Evolutionary conservation across 2,329 filamentous ascomycete species (phyloP), one percentile per base, ranked within the genome.

Genomic region (Apiospora arundinis): DNA sequence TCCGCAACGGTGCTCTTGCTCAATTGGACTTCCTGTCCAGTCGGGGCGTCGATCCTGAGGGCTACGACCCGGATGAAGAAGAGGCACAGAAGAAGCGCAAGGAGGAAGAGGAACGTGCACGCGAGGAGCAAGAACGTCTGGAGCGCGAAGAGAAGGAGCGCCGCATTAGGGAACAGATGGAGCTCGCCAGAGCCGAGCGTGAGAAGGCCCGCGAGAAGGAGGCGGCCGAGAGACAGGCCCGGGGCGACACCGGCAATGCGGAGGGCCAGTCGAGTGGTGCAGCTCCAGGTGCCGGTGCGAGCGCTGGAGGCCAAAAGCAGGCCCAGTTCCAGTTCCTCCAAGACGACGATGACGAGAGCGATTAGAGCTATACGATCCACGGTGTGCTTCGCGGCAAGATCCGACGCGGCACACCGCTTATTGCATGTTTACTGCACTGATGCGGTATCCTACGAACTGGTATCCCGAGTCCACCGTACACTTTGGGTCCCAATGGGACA

Each of bases 1-100:
- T 96, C 73, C 88, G 90, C 44, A 83, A 84, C 21, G 93, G 94
- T 46, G 90, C 91, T 1, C 84, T 97, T 56, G 91, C 90, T 0
- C 84, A 85, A 11, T 87, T 90, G 63, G 91, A 94, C 76, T 82
- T 85, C 32, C 85, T 94, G 73, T 75, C 87, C 6, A 90, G 92
- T 76, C 82, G 85, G 70, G 91, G 91, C 9, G 86, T 89, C 74
- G 89, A 93, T 78, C 90, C 90, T 11, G 86, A 83, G 70, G 86
- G 85, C 46, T 89, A 88, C 77, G 89, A 92, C 74, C 90, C 90
- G 1, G 85, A 81, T 11, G 85, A 82, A 37, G 88, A 89, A 73
- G 85, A 87, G 75, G 85, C 85, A 73, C 84, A 84, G n/a, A 74
- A 74, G 74, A 85, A 85, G 78, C 82, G 81, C 56, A 83, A 83